Evolutionary conservation across 495 filamentous ascomycete genomes (phyloP).

Genomic region (Podospora tetraspora): DNA sequence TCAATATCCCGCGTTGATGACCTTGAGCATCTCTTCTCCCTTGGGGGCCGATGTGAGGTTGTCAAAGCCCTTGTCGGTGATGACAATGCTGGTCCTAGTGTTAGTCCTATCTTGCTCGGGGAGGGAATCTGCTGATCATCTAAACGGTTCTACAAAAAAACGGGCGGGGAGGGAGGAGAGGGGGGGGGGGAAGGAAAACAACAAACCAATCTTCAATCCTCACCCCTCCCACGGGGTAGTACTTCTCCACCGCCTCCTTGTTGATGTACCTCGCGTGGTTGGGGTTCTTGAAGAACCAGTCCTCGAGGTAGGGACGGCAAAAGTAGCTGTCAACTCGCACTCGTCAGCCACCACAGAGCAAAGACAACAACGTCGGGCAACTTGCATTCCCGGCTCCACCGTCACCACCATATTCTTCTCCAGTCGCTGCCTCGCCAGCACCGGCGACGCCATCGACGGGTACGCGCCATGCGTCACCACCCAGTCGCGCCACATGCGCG

Average conservation of each 20-base stretch:
- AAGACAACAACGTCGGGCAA: neutral
- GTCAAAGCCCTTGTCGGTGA: conserved; percentile 71
- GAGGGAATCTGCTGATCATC: neutral
- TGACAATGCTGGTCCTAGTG: conserved; percentile 47
- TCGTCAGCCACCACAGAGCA: neutral
- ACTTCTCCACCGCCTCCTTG: conserved; percentile 61
- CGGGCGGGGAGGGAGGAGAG: too few species aligned
- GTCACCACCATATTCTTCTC: conserved; percentile 74
- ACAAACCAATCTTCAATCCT: conserved; percentile 78
- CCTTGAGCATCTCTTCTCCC: conserved; percentile 49
- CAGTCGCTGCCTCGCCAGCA: conserved; percentile 38
- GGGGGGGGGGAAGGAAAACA: neutral
- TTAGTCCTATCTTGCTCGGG: neutral
- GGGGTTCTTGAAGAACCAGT: conserved; percentile 56
- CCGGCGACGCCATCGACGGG: neutral
- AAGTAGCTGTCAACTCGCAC: conserved; percentile 48
- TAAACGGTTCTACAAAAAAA: neutral
- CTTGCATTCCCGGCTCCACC: conserved; percentile 77
- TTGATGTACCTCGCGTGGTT: conserved; percentile 67
- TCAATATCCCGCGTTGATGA: conserved; percentile 22
- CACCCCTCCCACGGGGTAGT: conserved; percentile 76
- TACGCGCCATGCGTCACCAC: neutral
- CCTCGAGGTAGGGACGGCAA: conserved; percentile 55
- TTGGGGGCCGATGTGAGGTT: conserved; percentile 83
- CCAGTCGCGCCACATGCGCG: conserved; percentile 21